Percentiles rank a stretch among this genome's conserved stretches.
Conservation (phyloP, 768 basidiomycete species). For the Suillus tomentosus region DNA sequence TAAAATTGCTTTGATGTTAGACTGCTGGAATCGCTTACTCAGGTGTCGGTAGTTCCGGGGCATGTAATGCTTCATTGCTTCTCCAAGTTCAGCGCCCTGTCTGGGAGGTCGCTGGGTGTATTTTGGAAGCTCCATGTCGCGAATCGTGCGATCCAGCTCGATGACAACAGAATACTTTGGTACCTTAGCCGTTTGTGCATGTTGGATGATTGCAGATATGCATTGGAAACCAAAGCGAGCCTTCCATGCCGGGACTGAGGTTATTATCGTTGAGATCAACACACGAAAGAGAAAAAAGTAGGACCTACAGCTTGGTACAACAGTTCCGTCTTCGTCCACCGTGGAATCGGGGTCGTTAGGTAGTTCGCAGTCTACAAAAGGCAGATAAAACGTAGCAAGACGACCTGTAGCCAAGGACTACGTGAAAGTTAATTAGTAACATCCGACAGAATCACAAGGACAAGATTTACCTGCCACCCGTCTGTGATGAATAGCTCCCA, state of each 20-base stretch:
- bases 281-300: background rate
- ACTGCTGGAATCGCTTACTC: constrained; percentile 43
- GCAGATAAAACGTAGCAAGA: constrained; percentile 66
- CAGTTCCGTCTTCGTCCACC: constrained; percentile 57
- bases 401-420: constrained; percentile 59
- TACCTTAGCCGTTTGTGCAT: constrained; percentile 63
- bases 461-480: constrained; percentile 62
- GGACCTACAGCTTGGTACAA: constrained; percentile 60
- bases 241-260: constrained; percentile 67
- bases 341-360: constrained; percentile 62
- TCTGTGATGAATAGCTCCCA: constrained; percentile 79
- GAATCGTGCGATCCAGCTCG: constrained; percentile 64
- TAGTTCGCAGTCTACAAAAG: constrained; percentile 72
- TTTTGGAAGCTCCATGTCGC: constrained; percentile 65
- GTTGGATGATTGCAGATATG: constrained; percentile 68
- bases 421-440: constrained; percentile 5
- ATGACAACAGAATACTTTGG: constrained; percentile 64
- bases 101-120: constrained; percentile 57
- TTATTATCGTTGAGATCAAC: background rate
- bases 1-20: background rate
- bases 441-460: background rate
- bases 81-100: constrained; percentile 50
- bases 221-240: constrained; percentile 68
- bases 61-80: constrained; percentile 78
- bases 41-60: constrained; percentile 71